These are phyloP conservation scores for Pezicula neosporulosa DNA, from an alignment of 2,329 filamentous ascomycete genomes.

Conservation along the genomic window DNA sequence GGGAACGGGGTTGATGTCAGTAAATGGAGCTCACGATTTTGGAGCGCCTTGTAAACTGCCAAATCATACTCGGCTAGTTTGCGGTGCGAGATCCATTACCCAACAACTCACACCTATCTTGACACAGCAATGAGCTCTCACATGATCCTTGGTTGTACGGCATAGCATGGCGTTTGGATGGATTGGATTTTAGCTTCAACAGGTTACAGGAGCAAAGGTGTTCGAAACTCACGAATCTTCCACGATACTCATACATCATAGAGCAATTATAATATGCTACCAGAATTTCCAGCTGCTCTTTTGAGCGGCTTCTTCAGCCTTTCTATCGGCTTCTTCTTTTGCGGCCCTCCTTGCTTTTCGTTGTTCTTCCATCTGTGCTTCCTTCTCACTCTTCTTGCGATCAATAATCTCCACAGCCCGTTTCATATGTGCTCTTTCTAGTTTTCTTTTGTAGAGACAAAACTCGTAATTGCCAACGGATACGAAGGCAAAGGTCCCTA, in stretches of 20 bases:
- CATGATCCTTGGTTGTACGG: not conserved
- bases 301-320: conserved; percentile 21
- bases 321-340: conserved; percentile 38
- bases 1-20: too few relatives aligned
- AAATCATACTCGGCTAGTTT: too few relatives aligned
- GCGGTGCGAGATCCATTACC: too few relatives aligned
- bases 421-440: conserved; percentile 81
- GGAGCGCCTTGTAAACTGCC: too few relatives aligned
- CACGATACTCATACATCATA: conserved; percentile 1
- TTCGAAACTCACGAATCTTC: not conserved
- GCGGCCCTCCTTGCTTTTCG: conserved; percentile 37
- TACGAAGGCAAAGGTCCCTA: conserved; percentile 68
- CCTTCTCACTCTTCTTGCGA: conserved; percentile 65
- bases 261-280: conserved; percentile 13
- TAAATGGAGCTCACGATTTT: too few relatives aligned
- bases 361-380: conserved; percentile 38
- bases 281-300: conserved; percentile 27
- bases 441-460: conserved; percentile 70
- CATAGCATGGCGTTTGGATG: not conserved
- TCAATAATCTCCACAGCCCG: conserved; percentile 80
- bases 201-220: not conserved
- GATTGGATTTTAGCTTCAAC: not conserved
- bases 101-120: too few relatives aligned
- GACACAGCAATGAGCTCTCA: too few relatives aligned
- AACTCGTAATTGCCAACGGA: conserved; percentile 78